Evolutionary conservation across 495 filamentous ascomycete genomes (phyloP), one percentile per base, ranked within the genome.

Genomic region (Aspergillus bertholletiae): DNA sequence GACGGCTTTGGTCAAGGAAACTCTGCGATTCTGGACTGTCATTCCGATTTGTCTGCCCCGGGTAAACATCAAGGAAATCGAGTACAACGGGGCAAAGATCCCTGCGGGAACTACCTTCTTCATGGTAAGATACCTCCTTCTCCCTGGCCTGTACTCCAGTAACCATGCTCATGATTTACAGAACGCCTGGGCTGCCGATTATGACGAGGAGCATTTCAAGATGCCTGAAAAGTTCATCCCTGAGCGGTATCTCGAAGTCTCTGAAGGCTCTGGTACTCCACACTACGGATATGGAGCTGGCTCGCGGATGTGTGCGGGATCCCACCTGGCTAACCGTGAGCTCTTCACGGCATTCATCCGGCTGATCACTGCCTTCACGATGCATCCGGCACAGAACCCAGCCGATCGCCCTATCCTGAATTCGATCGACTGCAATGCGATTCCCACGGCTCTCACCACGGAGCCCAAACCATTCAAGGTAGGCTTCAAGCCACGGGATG

Each of bases 201-300:
- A 85, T 72, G 87, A 90, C 63, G 73, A 73, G 40, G 66, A 74
- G 0, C 84, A 88, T 67, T 90, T 87, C 68, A 77, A 81, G 51
- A 66, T 83, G 39, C 77, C 86, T 0, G 37, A 77, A 30, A 66
- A 70, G 7, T 89, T 89, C 61, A 65, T 75, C 21, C 82, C 85
- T 0, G 85, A 88, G 51, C 82, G 86, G 30, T 90, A 86, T 60
- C 73, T 90, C n/a, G 72, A 79, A 3, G 65, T 76, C 27, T 58
- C 67, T 15, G 81, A 86, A 43, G 75, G 69, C 32, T 71, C 78
- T 1, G 84, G 86, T 1, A 89, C 85, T 7, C 83, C 83, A 0
- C 86, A 89, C 59, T 90, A 86, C 58, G 84, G 74, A 20, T 89
- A 87, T 60, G 86, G 86, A 8, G 85, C 86, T 1, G 85, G 85